Evolutionary conservation across 805 yeast genomes (phyloP), one percentile per base, ranked within the genome.

Genomic region (Nakazawaea siamensis): DNA sequence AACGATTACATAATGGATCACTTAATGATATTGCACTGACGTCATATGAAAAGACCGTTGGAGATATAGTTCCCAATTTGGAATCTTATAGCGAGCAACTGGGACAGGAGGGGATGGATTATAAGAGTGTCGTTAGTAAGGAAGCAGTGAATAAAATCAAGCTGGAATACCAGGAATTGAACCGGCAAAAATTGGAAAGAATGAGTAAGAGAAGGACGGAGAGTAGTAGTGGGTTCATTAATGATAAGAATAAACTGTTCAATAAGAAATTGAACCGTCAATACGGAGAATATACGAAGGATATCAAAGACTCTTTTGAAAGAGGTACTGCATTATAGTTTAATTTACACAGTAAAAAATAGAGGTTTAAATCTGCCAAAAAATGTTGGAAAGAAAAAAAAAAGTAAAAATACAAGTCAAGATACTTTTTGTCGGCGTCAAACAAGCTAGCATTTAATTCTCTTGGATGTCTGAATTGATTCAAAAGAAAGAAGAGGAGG

Each of bases 241-340:
- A 79, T 50, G 85, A 77, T 43, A 78, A 77, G 54, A 83, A 83
- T 60, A 70, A 68, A 49, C 78, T 79, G 45, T 83, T 82, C 55
- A 83, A 82, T 55, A 71, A 69, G 50, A 82, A 83, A 48, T 58
- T 83, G 43, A 54, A 70, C 29, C 60, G 87, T 21, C 74, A 74
- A 42, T 76, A 74, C 45, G 68, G 66, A 40, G 58, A 62, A 31
- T 46, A 45, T 28, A 35, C 50, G 17, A 29, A 37, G 15, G 47
- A 46, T 4, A 33, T 46, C 19, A 43, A 42, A 32, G 51, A 49
- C n/a, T 41, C 43, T 24, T 42, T 48, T n/a, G 33, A 44, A 16
- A 43, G 51, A 17, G 53, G 52, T 4, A 17, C 23, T 11, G 31
- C 31, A 10, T 20, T 20, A 10, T 20, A 20, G 23, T 7, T 9